phyloP scores from a whole-genome alignment of 2,329 filamentous ascomycete genomes.

The Xylaria polymorpha region DNA sequence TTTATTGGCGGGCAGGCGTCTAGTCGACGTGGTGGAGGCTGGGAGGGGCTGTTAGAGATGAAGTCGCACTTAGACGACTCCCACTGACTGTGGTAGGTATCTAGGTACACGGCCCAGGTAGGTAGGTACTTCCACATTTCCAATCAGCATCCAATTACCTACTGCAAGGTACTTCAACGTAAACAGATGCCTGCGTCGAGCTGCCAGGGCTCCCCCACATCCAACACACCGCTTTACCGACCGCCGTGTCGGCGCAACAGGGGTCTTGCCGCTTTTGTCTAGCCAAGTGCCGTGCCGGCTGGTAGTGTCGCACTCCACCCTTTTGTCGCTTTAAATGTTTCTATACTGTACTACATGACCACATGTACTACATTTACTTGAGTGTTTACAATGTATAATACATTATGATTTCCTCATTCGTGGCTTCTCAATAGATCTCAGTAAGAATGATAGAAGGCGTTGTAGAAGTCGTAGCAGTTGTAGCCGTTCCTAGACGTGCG shows the following conservation, averaged over 20 bases:
- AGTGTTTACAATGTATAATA: not conserved
- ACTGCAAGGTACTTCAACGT: conserved; percentile 32
- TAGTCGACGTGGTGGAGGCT: conserved; percentile 23
- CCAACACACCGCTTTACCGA: conserved; percentile 44
- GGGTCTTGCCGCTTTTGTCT: conserved; percentile 40
- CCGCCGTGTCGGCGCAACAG: conserved; percentile 33
- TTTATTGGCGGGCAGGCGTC: conserved; percentile 17
- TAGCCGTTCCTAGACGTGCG: not conserved
- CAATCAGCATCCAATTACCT: not conserved
- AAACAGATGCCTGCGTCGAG: conserved; percentile 24
- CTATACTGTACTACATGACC: no score
- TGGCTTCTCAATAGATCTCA: not conserved
- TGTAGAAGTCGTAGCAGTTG: not conserved
- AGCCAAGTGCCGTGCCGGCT: conserved; percentile 5
- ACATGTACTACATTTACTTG: no score
- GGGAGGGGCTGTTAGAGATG: conserved; percentile 31
- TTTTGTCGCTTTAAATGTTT: not conserved
- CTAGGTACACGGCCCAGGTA: not conserved
- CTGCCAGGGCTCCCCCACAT: conserved; percentile 3
- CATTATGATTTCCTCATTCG: not conserved
- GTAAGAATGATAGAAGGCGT: not conserved
- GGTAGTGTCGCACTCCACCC: not conserved
- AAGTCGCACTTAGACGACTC: conserved; percentile 7
- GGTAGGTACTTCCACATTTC: not conserved
- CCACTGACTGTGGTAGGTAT: not conserved